A percentile compares a stretch with the other conserved stretches of the same genome.
Conservation (phyloP, 768 basidiomycete species). For the Xerocomus spinulosus region DNA sequence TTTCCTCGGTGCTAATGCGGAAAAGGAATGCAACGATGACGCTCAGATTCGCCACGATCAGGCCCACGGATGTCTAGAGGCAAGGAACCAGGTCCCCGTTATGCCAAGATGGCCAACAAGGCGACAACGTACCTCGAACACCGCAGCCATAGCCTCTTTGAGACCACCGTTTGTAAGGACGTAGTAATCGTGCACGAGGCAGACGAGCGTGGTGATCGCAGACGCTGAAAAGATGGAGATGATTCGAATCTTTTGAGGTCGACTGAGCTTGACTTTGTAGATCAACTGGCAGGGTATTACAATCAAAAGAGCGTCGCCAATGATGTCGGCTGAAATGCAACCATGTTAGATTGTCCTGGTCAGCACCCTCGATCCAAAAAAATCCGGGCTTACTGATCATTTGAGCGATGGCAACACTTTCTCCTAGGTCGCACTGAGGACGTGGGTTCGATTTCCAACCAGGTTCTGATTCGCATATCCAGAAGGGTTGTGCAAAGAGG, state of each 20-base stretch:
- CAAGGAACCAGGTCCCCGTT: background rate
- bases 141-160: background rate
- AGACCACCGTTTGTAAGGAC: background rate
- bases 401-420: background rate
- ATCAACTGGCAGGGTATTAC: background rate
- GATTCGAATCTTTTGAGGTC: constrained; percentile 1
- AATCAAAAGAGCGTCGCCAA: constrained; percentile 1
- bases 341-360: too few relatives aligned
- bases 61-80: background rate
- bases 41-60: constrained; percentile 1
- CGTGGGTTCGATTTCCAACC: background rate
- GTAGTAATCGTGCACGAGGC: background rate
- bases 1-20: constrained; percentile 2
- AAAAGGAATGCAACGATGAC: constrained; percentile 2
- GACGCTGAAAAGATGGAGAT: constrained; percentile 3
- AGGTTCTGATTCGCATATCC: background rate
- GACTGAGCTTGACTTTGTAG: background rate
- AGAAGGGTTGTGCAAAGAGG: constrained; percentile 2
- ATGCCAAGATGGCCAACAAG: background rate
- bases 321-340: background rate
- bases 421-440: background rate
- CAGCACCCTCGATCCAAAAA: too few relatives aligned
- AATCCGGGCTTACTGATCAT: background rate
- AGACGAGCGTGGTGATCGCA: constrained; percentile 1
- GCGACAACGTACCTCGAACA: background rate